These are phyloP conservation scores for Allium sativum DNA, from an alignment of 106 monocot genomes.

Conservation along the genomic window DNA sequence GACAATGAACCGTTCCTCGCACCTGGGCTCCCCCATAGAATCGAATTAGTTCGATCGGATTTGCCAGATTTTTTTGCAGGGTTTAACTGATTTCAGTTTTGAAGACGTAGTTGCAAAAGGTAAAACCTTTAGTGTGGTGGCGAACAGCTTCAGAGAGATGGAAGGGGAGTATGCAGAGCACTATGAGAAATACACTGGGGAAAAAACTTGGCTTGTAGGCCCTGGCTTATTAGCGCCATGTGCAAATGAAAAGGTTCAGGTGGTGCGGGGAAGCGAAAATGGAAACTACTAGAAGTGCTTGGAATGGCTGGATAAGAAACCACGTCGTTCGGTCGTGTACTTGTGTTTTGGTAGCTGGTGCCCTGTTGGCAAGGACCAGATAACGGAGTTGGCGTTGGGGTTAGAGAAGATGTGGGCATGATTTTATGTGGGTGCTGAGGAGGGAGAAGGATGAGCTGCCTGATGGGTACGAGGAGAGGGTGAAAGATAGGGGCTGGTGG, in stretches of 20 bases:
- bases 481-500: slow-evolving; percentile 10
- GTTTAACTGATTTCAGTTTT: background rate
- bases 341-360: slow-evolving; percentile 43
- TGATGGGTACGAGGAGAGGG: background rate
- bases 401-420: slow-evolving; percentile 4
- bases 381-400: background rate
- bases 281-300: background rate
- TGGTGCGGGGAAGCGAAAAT: background rate
- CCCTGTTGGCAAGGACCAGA: slow-evolving; percentile 13
- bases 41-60: slow-evolving; percentile 23
- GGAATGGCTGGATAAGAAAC: slow-evolving; percentile 21
- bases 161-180: slow-evolving; percentile 27
- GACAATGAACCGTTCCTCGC: slow-evolving; percentile 16
- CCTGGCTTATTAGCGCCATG: slow-evolving; percentile 13
- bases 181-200: slow-evolving; percentile 2
- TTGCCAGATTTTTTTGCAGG: background rate
- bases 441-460: background rate
- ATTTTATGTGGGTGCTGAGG: slow-evolving; percentile 16
- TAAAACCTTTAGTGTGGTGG: background rate
- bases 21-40: slow-evolving; percentile 23
- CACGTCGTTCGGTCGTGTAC: slow-evolving; percentile 25
- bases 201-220: slow-evolving; percentile 25
- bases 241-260: slow-evolving; percentile 2
- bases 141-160: slow-evolving; percentile 1
- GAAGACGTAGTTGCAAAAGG: background rate